Evolutionary conservation across 1,139 yeast genomes (phyloP), one percentile per base, ranked within the genome.

Genomic region (Suhomyces yuchorum): DNA sequence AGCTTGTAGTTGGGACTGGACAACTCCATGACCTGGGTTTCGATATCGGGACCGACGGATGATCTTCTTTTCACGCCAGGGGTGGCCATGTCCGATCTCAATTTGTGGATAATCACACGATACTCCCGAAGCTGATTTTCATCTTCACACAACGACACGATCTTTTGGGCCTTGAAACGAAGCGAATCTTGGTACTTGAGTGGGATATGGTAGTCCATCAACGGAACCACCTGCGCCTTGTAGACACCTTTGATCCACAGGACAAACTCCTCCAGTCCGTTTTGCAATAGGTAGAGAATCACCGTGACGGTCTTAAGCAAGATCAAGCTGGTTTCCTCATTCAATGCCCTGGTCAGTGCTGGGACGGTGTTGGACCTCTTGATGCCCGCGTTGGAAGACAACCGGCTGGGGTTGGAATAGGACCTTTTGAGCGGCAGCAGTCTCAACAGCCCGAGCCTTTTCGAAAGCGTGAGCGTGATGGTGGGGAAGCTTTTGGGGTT

Each of bases 1-100:
- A 36, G 37, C 8, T 20, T 23, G 30, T 44, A 44, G 15, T 37
- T 44, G 4, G 44, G 35, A 15, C 39, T 40, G 22, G 43, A 28
- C 28, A 39, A 35, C 8, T 43, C 43, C 43, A 47, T 22, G 8
- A 37, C 45, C 11, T 41, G 44, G 15, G 47, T 43, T 22, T 40
- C 45, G 9, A 47, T 8, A 17, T 44, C 47, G 28, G 15, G 15
- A 5, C 45, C 42, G 2, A 20, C 47, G 3, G 49, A 44, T 1
- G 54, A 51, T 11, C 38, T 36, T 32, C 58, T 42, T 43, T 65
- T 65, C 33, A 70, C 55, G 0, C 76, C 72, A 0, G 78, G 78
- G 1, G 64, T 62, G 7, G 65, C 51, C 75, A 78, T 68, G 18
- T 73, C 78, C 8, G 65, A 57, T 42, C 82, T 59, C 48, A 75